Percentiles rank a stretch among this genome's conserved stretches.
Conservation (phyloP, 2,329 filamentous ascomycete genomes). For the Paraphaeosphaeria minitans region DNA sequence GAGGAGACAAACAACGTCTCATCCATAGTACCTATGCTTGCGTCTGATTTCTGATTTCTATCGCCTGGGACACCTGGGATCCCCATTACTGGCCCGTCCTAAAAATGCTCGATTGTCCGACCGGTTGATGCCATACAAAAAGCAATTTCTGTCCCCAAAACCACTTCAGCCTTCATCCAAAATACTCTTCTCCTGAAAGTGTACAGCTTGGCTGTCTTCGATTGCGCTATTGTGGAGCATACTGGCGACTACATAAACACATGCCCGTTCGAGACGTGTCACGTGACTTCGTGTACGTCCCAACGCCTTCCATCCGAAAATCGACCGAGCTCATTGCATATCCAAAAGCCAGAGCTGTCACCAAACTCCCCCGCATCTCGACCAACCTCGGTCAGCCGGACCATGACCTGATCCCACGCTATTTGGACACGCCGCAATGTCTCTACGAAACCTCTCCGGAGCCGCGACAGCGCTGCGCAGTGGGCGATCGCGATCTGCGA, state of each 20-base stretch:
- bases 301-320: slow-evolving; percentile 1
- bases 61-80: no score
- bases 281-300: neutral
- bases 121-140: no score
- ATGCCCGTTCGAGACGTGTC: neutral
- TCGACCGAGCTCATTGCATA: slow-evolving; percentile 4
- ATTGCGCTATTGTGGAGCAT: neutral
- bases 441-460: slow-evolving; percentile 33
- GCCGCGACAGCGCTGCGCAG: slow-evolving; percentile 28
- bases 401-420: slow-evolving; percentile 20
- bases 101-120: no score
- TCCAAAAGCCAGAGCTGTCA: slow-evolving; percentile 5
- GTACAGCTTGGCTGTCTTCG: neutral
- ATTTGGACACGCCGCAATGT: slow-evolving; percentile 30
- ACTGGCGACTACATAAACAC: neutral
- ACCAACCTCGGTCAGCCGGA: slow-evolving; percentile 12
- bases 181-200: neutral
- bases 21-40: no score
- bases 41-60: no score
- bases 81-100: no score
- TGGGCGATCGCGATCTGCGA: slow-evolving; percentile 11
- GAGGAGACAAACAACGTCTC: no score
- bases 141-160: neutral
- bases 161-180: neutral
- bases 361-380: slow-evolving; percentile 6